Base-by-base conservation (phyloP, 495 filamentous ascomycete species). In the Hyaloscypha hepaticicola region DNA sequence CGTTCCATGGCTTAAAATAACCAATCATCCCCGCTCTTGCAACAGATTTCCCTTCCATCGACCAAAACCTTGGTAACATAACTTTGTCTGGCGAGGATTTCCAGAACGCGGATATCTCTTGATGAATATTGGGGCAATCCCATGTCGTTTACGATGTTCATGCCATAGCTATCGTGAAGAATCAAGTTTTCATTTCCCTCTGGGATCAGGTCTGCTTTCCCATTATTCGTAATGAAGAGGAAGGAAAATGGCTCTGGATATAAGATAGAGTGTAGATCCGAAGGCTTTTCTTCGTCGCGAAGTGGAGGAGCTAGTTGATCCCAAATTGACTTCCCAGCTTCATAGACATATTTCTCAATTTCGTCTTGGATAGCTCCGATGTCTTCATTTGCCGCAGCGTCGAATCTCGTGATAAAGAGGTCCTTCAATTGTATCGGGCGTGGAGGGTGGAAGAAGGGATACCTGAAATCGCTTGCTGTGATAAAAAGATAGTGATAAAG, bases 81-180 rank as follows among this genome's bases (percentile, higher is more conserved):
- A 5, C 64, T 57, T n/a, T 45, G 21, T 5, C 56, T 49, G 9
- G 55, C n/a, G 19, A 66, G 29, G 22, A 12, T 60, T 48, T 66
- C 41, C 21, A 59, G 27, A 28, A 69, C 55, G 16, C 48, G 22
- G 55, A 69, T 59, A 50, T 69, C 67, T 63, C 60, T 58, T 16
- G 67, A 62, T 45, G 64, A 66, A 34, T 66, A 69, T 55, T 63
- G 52, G 56, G 64, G 67, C 24, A 69, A 66, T 65, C 26, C 62
- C 24, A 64, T 60, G 19, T 48, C 49, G 31, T 69, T 69, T 19
- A 41, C 50, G 31, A 63, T 60, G 41, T 50, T 48, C 19, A 50
- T 62, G 26, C 55, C 29, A 58, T 28, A 58, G 24, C 5, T 22
- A 63, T 55, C 1, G 63, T 62, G 41, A 58, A 53, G 52, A 41